Base-by-base conservation (phyloP, 2,329 filamentous ascomycete species). In the Dryadomyces quercivorus region DNA sequence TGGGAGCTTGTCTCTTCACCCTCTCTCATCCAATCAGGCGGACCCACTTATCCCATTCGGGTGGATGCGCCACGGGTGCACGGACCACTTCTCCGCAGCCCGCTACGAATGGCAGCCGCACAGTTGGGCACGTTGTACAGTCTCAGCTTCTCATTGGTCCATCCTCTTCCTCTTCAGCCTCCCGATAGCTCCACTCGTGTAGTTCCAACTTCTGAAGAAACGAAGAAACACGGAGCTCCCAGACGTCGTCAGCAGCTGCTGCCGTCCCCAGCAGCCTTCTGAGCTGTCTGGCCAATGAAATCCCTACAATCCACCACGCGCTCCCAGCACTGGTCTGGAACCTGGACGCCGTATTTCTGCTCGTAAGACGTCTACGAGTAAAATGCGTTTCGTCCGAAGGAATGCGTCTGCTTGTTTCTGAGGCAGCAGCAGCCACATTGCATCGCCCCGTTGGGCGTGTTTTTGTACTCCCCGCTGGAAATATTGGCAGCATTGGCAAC, bases 51-150 rank as follows among this genome's bases (percentile, higher is more conserved):
- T 34, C 45, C 22, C 12, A 36, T 16, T 38, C 16, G 8, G 15
- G 15, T 44, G 46, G 36, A 40, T 40, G 36, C 36, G 36, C 53
- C 43, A 22, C 6, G 21, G 12, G 16, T 12, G 51, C 58, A 57
- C 58, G 51, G 58, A 42, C 58, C 58, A 57, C 21, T 13, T 38
- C 26, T 44, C 51, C 40, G 51, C 53, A 36, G 7, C 5, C 43
- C 20, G 44, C 50, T 26, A 36, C 57, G 52, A 58, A 59, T 60
- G 13, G 52, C 22, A 50, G 55, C 50, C 45, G 51, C 49, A 34
- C 47, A 20, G 46, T 18, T 16, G 47, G 22, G 54, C 59, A 60
- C 59, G 59, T 60, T 60, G n/a, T 46, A 10, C 20, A 15, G 5
- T 22, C 12, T 10, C 38, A 13, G 7, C 0, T 31, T 6, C 50